Evolutionary conservation across 495 filamentous ascomycete genomes (phyloP).

Genomic region (Achaetomiella virescens): DNA sequence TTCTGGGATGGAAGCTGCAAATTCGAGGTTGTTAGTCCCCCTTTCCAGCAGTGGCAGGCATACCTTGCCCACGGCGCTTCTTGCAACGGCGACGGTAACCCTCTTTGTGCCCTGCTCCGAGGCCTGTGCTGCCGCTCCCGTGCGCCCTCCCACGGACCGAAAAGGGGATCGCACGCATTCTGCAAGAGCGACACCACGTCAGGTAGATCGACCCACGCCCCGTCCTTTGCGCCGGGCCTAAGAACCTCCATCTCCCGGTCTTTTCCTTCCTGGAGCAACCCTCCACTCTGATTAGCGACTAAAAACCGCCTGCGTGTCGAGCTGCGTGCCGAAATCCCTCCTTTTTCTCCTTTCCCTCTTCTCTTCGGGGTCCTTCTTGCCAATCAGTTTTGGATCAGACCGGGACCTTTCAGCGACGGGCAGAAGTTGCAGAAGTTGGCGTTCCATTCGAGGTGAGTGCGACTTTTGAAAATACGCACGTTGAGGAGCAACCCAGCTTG

Average conservation of each 20-base stretch:
- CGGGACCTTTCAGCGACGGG: constrained; percentile 9
- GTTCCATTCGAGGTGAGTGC: constrained; percentile 18
- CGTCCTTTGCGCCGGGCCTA: constrained; percentile 30
- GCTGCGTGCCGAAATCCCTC: constrained; percentile 21
- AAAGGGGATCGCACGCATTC: constrained; percentile 21
- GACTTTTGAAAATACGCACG: constrained; percentile 2
- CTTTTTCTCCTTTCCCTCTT: constrained; percentile 17
- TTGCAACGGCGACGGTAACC: constrained; percentile 6
- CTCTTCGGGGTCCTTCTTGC: constrained; percentile 16
- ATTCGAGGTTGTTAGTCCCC: no score
- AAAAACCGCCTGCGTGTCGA: constrained; percentile 21
- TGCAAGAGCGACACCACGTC: constrained; percentile 18
- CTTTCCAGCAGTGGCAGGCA: not conserved
- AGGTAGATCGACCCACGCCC: constrained; percentile 33
- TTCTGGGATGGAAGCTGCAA: no score
- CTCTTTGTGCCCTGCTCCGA: not conserved
- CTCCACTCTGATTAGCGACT: constrained; percentile 26
- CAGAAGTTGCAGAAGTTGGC: not conserved
- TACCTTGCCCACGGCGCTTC: not conserved
- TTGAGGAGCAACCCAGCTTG: constrained; percentile 2
- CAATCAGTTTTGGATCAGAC: constrained; percentile 16
- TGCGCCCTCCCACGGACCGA: constrained; percentile 15
- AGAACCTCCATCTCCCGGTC: constrained; percentile 30
- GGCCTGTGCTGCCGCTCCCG: constrained; percentile 11
- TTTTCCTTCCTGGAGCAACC: constrained; percentile 30